Conservation (phyloP, 1,139 yeast genomes). For the Suhomyces maxii region DNA sequence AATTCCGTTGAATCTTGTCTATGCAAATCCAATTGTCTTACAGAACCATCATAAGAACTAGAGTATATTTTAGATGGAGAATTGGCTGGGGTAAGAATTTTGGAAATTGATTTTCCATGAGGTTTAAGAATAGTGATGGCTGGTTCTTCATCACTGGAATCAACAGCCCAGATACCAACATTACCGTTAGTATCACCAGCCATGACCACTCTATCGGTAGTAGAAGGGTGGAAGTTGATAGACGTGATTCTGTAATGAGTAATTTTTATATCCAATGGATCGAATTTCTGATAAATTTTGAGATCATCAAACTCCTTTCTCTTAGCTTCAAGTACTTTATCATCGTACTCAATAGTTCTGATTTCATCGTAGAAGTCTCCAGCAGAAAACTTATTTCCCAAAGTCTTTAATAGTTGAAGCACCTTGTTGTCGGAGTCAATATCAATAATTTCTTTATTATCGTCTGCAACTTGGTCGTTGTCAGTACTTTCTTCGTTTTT, state of each 20-base stretch:
- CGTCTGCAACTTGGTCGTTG: too few species aligned
- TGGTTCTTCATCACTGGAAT: conserved; percentile 41
- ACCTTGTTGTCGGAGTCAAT: conserved; percentile 37
- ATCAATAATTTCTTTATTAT: conserved; percentile 15
- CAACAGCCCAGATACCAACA: conserved; percentile 87
- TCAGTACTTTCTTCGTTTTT: background rate
- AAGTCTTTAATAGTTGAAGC: conserved; percentile 39
- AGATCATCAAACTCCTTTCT: conserved; percentile 55
- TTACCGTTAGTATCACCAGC: conserved; percentile 90
- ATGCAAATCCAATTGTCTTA: conserved; percentile 68
- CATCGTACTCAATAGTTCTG: conserved; percentile 28
- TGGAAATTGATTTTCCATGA: conserved; percentile 74
- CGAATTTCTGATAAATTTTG: conserved; percentile 53
- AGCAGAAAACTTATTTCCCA: conserved; percentile 62
- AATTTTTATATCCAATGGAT: conserved; percentile 70
- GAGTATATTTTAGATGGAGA: conserved; percentile 60
- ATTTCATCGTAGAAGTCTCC: conserved; percentile 74
- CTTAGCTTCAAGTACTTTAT: conserved; percentile 42
- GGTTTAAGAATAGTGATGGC: conserved; percentile 63
- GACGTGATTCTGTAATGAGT: conserved; percentile 74
- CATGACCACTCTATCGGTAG: conserved; percentile 58
- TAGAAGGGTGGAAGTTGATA: conserved; percentile 73
- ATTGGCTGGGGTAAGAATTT: conserved; percentile 53
- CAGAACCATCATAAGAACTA: conserved; percentile 84
- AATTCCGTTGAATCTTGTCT: conserved; percentile 61